Evolutionary conservation across 345 rosid genomes (phyloP).

Genomic region (Acer yangbiense): DNA sequence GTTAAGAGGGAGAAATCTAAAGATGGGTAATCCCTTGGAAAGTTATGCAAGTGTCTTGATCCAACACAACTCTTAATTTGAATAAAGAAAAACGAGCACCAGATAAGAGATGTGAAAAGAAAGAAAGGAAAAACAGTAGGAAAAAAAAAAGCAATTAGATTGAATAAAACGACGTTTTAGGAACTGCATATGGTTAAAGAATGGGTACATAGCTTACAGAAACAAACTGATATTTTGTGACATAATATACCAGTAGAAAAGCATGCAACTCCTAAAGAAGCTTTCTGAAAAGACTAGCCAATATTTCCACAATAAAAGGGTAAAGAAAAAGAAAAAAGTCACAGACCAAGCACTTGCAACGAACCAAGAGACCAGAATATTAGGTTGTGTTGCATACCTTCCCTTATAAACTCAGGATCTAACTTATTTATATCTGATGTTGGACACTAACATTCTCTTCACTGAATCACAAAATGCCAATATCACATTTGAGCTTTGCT

Average conservation of each 20-base stretch:
- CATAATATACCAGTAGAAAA: not conserved
- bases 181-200: slow-evolving; percentile 1
- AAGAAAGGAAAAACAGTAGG: not conserved
- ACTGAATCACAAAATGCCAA: not conserved
- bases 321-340: not conserved
- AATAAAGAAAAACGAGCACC: not conserved
- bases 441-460: not conserved
- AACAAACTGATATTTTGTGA: not conserved
- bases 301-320: not conserved
- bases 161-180: not conserved
- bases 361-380: not conserved
- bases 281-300: not conserved
- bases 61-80: not conserved
- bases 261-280: not conserved
- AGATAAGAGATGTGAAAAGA: not conserved
- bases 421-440: not conserved
- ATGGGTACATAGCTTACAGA: not conserved
- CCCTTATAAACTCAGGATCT: not conserved
- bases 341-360: not conserved
- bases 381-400: not conserved
- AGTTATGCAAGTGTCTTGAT: too few species aligned
- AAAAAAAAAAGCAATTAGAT: not conserved
- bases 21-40: too few species aligned
- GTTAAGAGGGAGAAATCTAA: too few species aligned
- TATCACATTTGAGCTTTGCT: not conserved